Evolutionary conservation across 129 eudicot species (phyloP), one percentile per base, ranked within the genome.

Genomic region (Lonicera japonica): DNA sequence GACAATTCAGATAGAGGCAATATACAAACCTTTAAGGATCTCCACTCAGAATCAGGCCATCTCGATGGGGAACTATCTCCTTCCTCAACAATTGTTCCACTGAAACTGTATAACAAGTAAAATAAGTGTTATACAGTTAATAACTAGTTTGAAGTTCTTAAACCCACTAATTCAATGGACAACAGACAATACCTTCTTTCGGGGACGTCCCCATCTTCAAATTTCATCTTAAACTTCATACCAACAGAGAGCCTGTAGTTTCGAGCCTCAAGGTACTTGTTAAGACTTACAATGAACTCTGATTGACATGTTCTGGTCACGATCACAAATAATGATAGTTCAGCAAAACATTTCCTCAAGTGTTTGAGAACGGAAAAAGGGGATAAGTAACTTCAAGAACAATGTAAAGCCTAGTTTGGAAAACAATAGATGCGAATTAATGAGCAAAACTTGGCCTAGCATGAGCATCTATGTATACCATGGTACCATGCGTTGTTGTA

Each of bases 31-130:
- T 92, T 92, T 59, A 88, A 68, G 36, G 90, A 92, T 80, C 99
- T 83, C 99, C 99, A 92, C 58, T 87, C 99, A 55, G 96, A 92
- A 70, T 83, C 88, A 16, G 64, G 77, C 99, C 99, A 92, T 60
- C 83, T 75, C 8, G 96, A 80, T 63, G 96, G 73, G 65, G 81
- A 45, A 25, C 63, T 67, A 71, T 92, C 90, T 43, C 66, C 88
- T 58, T 85, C 86, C 19, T 96, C 99, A 74, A 92, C 92, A 64
- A 92, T 92, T 57, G 95, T 92, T 70, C 99, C 99, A 70, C 95
- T 88, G 72, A 85, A 92, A 82, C 97, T 90, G 83, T 48, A 74
- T 60, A n/a, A n/a, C n/a, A 3, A 67, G 68, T 66, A 21, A 11
- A 39, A n/a, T n/a, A n/a, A 23, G n/a, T 21, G 34, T 29, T 48